Conservation (phyloP, 2,329 filamentous ascomycete species). For the Colletotrichum tofieldiae region DNA sequence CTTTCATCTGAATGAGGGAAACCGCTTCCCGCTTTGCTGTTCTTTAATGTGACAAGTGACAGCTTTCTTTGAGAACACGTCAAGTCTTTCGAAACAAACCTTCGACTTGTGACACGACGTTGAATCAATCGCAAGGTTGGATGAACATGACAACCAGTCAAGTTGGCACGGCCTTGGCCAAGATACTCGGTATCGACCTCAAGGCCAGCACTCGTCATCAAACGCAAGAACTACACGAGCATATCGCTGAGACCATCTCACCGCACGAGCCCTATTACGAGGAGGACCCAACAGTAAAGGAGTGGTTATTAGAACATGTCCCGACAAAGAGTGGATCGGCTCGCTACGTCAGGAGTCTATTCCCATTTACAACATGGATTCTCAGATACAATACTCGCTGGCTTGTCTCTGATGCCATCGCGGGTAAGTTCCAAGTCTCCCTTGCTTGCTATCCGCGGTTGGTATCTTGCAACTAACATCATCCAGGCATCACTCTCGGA, state of each 20-base stretch:
- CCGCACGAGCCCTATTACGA: slow-evolving; percentile 63
- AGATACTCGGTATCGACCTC: slow-evolving; percentile 85
- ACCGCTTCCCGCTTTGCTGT: not conserved
- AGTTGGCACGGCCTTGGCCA: slow-evolving; percentile 81
- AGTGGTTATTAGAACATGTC: slow-evolving; percentile 72
- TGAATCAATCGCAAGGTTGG: too few species aligned
- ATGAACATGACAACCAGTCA: slow-evolving; percentile 59
- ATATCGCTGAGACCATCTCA: slow-evolving; percentile 18
- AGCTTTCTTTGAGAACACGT: not conserved
- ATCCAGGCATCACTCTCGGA: slow-evolving; percentile 63
- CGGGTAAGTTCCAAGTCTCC: slow-evolving; percentile 63
- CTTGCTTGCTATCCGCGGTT: too few species aligned
- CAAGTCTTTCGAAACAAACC: slow-evolving; percentile 15
- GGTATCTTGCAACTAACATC: slow-evolving; percentile 40
- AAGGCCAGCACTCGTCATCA: slow-evolving; percentile 57
- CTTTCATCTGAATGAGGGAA: slow-evolving; percentile 13
- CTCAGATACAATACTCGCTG: slow-evolving; percentile 80
- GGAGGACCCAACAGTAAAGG: slow-evolving; percentile 75
- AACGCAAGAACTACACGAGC: slow-evolving; percentile 27
- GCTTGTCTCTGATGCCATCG: slow-evolving; percentile 81
- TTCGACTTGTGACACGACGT: not conserved
- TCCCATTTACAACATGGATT: slow-evolving; percentile 81
- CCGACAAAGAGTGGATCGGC: slow-evolving; percentile 64
- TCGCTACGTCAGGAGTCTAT: slow-evolving; percentile 67
- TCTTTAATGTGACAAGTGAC: slow-evolving; percentile 1